Percentiles rank a stretch among this genome's conserved stretches.
These are phyloP conservation scores for Podospora sp. DNA, from an alignment of 495 filamentous ascomycete genomes.

Conservation along the genomic window DNA sequence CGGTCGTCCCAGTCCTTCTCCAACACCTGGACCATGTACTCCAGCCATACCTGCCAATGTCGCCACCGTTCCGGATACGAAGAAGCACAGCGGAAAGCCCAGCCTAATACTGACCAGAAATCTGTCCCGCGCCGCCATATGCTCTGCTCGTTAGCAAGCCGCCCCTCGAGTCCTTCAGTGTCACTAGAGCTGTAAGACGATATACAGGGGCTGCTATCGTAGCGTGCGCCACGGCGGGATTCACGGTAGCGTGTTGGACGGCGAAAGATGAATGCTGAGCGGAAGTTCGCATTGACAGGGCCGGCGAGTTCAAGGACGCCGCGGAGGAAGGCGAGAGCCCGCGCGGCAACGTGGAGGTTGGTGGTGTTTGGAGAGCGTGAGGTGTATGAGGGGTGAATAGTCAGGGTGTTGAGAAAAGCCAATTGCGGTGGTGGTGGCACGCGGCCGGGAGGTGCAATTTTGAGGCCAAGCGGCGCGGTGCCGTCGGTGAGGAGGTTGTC, in stretches of 20 bases:
- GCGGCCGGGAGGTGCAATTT: constrained; percentile 36
- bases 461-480: constrained; percentile 37
- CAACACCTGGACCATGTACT: constrained; percentile 75
- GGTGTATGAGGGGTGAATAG: constrained; percentile 72
- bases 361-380: constrained; percentile 39
- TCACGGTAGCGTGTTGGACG: constrained; percentile 15
- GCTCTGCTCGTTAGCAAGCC: constrained; percentile 64
- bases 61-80: constrained; percentile 71
- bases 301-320: constrained; percentile 44
- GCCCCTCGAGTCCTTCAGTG: constrained; percentile 42
- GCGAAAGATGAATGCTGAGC: constrained; percentile 40
- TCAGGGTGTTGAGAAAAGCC: constrained; percentile 66
- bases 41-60: constrained; percentile 80
- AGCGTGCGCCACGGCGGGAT: constrained; percentile 17
- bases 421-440: constrained; percentile 61
- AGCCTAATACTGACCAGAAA: constrained; percentile 88
- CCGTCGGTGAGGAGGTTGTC: constrained; percentile 64
- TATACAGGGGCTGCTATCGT: constrained; percentile 18
- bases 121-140: constrained; percentile 75
- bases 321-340: constrained; percentile 45
- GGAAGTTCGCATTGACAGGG: constrained; percentile 47
- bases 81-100: constrained; percentile 91
- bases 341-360: constrained; percentile 41
- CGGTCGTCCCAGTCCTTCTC: constrained; percentile 74
- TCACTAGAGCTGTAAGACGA: constrained; percentile 35